Evolutionary conservation across 225 moss, liverwort and hornwort species (phyloP).

Genomic region (Polytrichum commune): DNA sequence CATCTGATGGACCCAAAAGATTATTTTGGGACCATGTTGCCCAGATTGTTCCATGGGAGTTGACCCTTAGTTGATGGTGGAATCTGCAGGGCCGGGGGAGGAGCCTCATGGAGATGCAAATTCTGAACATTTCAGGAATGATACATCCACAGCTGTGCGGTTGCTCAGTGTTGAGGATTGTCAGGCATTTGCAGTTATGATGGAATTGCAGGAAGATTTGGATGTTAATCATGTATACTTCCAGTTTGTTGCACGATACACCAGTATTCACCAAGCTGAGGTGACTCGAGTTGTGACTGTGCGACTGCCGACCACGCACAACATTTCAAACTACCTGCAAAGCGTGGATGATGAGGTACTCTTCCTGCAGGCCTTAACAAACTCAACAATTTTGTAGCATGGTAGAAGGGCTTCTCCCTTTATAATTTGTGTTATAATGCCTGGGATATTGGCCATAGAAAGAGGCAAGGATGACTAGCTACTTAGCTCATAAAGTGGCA

Average conservation of each 20-base stretch:
- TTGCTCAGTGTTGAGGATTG: constrained; percentile 91
- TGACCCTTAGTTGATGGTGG: constrained; percentile 7
- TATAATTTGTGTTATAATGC: too few relatives aligned
- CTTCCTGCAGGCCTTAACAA: not conserved
- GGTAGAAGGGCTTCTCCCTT: not conserved
- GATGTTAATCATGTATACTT: constrained; percentile 82
- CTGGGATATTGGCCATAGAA: too few relatives aligned
- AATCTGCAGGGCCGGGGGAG: constrained; percentile 77
- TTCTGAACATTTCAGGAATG: constrained; percentile 73
- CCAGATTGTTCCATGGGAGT: too few relatives aligned
- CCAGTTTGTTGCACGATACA: constrained; percentile 83
- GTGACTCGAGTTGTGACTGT: constrained; percentile 91
- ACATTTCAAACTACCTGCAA: constrained; percentile 84
- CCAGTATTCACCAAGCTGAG: constrained; percentile 78
- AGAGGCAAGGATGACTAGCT: too few relatives aligned
- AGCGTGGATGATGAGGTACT: constrained; percentile 90
- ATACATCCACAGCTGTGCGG: constrained; percentile 72
- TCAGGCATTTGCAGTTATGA: constrained; percentile 84
- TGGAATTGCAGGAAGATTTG: constrained; percentile 82
- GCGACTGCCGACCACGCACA: constrained; percentile 79
- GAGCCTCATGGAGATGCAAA: constrained; percentile 56
- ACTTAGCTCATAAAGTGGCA: too few relatives aligned
- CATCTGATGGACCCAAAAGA: too few relatives aligned
- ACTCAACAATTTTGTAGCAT: not conserved
- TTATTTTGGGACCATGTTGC: too few relatives aligned